Conservation (phyloP, 2,329 filamentous ascomycete species). For the Alternaria triticimaculans region DNA sequence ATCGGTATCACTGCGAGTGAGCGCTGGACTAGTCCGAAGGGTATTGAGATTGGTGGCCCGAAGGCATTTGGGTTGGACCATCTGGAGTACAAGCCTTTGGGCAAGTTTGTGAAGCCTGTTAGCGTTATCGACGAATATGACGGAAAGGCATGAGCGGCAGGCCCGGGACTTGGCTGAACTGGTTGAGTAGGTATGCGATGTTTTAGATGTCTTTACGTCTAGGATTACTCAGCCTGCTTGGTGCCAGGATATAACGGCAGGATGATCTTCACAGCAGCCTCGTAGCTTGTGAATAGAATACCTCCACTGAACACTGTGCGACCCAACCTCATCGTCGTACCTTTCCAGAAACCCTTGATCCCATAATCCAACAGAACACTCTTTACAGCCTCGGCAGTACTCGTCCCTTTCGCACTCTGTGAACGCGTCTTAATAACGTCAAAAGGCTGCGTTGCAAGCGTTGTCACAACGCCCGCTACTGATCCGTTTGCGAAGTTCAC, state of each 20-base stretch:
- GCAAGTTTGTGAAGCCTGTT: slow-evolving; percentile 59
- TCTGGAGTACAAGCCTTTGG: slow-evolving; percentile 59
- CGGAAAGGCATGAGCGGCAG: slow-evolving; percentile 10
- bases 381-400: slow-evolving; percentile 63
- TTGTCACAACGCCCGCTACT: slow-evolving; percentile 66
- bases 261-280: slow-evolving; percentile 61
- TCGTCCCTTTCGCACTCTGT: slow-evolving; percentile 65
- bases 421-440: slow-evolving; percentile 69
- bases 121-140: slow-evolving; percentile 62
- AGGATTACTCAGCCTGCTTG: slow-evolving; percentile 26
- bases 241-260: slow-evolving; percentile 47
- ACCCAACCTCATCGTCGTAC: slow-evolving; percentile 71
- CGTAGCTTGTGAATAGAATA: slow-evolving; percentile 69
- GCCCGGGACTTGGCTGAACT: background rate
- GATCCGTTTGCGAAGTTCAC: slow-evolving; percentile 69
- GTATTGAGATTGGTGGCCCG: slow-evolving; percentile 59
- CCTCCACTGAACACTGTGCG: slow-evolving; percentile 70
- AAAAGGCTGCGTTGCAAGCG: slow-evolving; percentile 66
- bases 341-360: slow-evolving; percentile 68
- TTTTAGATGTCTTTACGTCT: slow-evolving; percentile 14
- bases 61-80: slow-evolving; percentile 57
- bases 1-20: slow-evolving; percentile 63
- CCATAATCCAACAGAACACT: slow-evolving; percentile 65
- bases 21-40: slow-evolving; percentile 59
- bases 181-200: background rate